Evolutionary conservation across 73 alveolate species (phyloP), one percentile per base, ranked within the genome.

Genomic region (Paramecium octaurelia): DNA sequence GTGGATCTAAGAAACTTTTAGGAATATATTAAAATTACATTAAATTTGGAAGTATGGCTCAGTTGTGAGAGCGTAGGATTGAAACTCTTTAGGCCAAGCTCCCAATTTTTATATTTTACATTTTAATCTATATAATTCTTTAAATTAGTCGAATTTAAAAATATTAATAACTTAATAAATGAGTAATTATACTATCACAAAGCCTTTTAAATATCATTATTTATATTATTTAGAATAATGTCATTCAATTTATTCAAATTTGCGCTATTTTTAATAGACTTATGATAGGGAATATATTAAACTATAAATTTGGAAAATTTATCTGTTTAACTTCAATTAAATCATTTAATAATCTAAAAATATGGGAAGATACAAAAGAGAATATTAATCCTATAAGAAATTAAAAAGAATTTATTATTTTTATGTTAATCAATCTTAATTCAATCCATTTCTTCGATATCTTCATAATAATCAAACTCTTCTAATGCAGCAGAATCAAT

Each of bases 11-110:
- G n/a, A n/a, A n/a, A 27, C 31, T 27, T 27, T 27, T 27, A 0
- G 31, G 1, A 27, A 27, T 27, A 27, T 27, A 27, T 0, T 27
- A 14, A 1, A 11, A 27, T 73, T 34, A 35, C 11, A 80, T 80
- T 80, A 80, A 80, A 76, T 40, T 31, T 80, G 91, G 91, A 76
- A 80, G 68, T 88, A 88, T 88, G 68, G 93, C 93, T 88, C 93
- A 88, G 93, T 88, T 88, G 93, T 89, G 93, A 88, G 93, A 88
- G 93, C 93, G 93, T 88, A 88, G 68, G 93, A 88, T 90, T 88
- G 93, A 88, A 88, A 90, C 68, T 88, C 93, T 88, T 88, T 68
- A 70, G 46, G 93, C 68, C 93, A 57, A 64, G 91, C 14, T 80
- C 91, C 91, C 91, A 80, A 80, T 80, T 80, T 80, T 80, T 31